Conservation (phyloP, 164 flowering plant species). For the Macadamia tetraphylla region DNA sequence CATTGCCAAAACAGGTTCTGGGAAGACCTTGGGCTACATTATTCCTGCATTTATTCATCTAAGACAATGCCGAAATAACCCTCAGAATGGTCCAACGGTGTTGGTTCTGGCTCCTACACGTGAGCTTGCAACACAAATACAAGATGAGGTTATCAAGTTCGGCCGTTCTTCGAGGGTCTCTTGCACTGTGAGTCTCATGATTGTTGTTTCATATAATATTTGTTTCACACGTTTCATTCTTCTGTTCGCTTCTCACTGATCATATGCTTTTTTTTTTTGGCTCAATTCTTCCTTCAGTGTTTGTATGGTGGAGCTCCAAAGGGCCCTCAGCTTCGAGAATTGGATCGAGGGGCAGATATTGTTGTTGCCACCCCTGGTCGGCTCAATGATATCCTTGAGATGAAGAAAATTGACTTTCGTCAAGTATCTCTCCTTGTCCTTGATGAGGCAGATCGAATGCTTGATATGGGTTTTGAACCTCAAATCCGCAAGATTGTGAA, state of each 20-base stretch:
- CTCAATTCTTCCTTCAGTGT: constrained; percentile 41
- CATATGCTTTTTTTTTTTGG: constrained; percentile 3
- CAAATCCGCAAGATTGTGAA: constrained; percentile 91
- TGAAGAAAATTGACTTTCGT: constrained; percentile 66
- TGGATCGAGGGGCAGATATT: constrained; percentile 85
- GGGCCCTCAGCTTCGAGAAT: constrained; percentile 69
- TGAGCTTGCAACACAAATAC: constrained; percentile 94
- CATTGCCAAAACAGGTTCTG: constrained; percentile 91
- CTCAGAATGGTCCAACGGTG: constrained; percentile 79
- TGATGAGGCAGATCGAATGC: constrained; percentile 98
- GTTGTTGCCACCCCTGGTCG: constrained; percentile 98
- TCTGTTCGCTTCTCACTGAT: not conserved
- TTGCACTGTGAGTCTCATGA: constrained; percentile 52
- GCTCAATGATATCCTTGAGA: constrained; percentile 86
- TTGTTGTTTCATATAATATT: not conserved
- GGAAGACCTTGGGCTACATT: constrained; percentile 91
- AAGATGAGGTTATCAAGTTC: constrained; percentile 81
- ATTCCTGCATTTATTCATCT: constrained; percentile 81
- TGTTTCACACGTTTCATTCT: not conserved
- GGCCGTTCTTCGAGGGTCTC: constrained; percentile 75
- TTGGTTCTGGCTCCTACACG: constrained; percentile 87
- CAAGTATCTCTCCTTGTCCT: constrained; percentile 89
- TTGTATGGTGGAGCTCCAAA: constrained; percentile 95
- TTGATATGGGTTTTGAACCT: constrained; percentile 98
- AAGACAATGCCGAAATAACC: constrained; percentile 50